Percentiles rank a stretch among this genome's conserved stretches.
Evolutionary conservation across 78 protist genomes (phyloP).

Genomic region (Andalucia godoyi): DNA sequence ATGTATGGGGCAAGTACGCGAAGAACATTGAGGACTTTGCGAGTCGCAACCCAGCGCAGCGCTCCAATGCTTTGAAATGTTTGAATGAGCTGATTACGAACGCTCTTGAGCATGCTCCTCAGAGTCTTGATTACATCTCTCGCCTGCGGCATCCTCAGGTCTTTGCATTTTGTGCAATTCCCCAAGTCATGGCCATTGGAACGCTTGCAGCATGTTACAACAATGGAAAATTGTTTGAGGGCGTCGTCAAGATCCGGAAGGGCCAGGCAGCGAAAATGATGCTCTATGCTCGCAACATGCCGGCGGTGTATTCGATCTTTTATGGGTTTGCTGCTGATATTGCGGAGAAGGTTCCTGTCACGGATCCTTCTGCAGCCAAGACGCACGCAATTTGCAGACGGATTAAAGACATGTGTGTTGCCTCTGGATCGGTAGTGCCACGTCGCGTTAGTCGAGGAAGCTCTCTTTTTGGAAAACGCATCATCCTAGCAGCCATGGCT

Average conservation of each 20-base stretch:
- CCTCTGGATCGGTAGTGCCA: no score
- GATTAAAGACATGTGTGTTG: no score
- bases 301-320: neutral
- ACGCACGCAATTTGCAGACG: no score
- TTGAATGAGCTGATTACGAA: conserved; percentile 72
- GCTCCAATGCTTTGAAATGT: conserved; percentile 77
- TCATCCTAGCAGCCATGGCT: no score
- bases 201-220: conserved; percentile 69
- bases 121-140: conserved; percentile 54
- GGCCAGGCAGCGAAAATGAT: conserved; percentile 39
- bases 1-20: conserved; percentile 43
- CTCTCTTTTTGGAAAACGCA: no score
- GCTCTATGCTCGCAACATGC: neutral
- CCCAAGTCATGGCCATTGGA: conserved; percentile 93
- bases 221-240: conserved; percentile 57
- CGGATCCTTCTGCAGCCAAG: conserved; percentile 12
- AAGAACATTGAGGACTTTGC: neutral
- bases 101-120: conserved; percentile 68
- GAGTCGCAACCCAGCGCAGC: neutral
- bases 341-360: neutral
- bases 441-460: no score
- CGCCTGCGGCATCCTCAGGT: conserved; percentile 28
- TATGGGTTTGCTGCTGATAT: neutral
- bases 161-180: conserved; percentile 87
- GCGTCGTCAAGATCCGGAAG: conserved; percentile 84